These are phyloP conservation scores for Phaseolus lunatus DNA, from an alignment of 306 rosid genomes.

Conservation along the genomic window DNA sequence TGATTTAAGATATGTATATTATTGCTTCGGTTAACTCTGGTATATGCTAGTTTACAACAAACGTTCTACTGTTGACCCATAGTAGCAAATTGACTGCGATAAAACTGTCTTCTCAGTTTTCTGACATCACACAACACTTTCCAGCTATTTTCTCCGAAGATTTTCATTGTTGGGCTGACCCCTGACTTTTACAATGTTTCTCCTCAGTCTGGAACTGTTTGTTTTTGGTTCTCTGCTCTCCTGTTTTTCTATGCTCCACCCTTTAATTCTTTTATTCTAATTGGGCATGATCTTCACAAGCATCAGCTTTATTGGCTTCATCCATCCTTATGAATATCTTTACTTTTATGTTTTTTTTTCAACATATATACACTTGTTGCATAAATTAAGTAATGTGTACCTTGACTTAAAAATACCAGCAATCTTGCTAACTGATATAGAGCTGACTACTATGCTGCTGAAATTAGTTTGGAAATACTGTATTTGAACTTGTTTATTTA, in stretches of 20 bases:
- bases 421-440: neutral
- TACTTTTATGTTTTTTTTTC: neutral
- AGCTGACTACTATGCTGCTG: constrained; percentile 11
- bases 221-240: neutral
- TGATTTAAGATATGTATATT: constrained; percentile 19
- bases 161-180: neutral
- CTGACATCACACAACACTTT: neutral
- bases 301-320: neutral
- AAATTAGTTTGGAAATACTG: constrained; percentile 34
- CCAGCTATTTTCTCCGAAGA: neutral
- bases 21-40: constrained; percentile 13
- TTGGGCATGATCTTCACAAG: neutral
- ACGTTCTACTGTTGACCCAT: neutral
- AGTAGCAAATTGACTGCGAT: no score
- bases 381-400: neutral
- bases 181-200: neutral
- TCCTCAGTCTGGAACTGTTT: neutral
- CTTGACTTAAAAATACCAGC: neutral
- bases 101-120: neutral
- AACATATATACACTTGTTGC: neutral
- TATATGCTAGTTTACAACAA: neutral
- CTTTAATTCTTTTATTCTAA: neutral
- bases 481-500: constrained; percentile 21
- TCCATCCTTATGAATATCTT: neutral
- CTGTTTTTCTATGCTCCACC: neutral